Base-by-base conservation (phyloP, 75 land plant genomes). In the Pinus albicaulis region DNA sequence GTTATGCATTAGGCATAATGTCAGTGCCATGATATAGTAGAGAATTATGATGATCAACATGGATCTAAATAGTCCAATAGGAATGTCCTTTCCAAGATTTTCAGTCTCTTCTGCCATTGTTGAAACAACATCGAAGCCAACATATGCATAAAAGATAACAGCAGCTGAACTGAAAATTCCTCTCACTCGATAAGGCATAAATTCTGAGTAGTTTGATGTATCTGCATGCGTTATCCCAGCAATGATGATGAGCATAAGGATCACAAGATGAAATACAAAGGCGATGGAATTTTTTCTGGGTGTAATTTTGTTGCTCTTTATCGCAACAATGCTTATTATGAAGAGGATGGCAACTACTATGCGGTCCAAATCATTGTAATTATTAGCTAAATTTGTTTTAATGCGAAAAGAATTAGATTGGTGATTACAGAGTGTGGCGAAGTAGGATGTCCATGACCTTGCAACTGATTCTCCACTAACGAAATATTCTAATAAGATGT, bases 221-320 rank as follows among this genome's bases (percentile, higher is more conserved):
- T 92, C 57, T n/a, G 98, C 92, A 52, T 92, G 73, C 22, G 85
- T 81, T 28, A 95, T 88, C 12, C 98, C 98, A 16, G 91, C 92
- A 41, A 88, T 48, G 62, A 95, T 71, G 76, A 95, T 81, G 83
- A 95, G 90, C 71, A 76, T 5, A 52, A 95, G 79, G 63, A 92
- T 65, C 57, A 76, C 80, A 57, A 92, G 36, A 84, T 92, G 92
- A 25, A 90, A 16, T 23, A 87, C 26, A 34, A 92, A 82, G 38
- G 95, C 91, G 22, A 90, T 56, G 75, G 56, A 87, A 82, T 95
- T 95, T 80, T 90, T 73, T 16, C 79, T 76, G 16, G 95, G 90
- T 6, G 95, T 76, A 1, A 79, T 82, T 65, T 89, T 89, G 25
- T 86, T 90, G 87, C 91, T 88, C 65, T 81, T 17, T 36, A 69